Evolutionary conservation across 805 yeast genomes (phyloP).

Genomic region (Torulaspora quercuum): DNA sequence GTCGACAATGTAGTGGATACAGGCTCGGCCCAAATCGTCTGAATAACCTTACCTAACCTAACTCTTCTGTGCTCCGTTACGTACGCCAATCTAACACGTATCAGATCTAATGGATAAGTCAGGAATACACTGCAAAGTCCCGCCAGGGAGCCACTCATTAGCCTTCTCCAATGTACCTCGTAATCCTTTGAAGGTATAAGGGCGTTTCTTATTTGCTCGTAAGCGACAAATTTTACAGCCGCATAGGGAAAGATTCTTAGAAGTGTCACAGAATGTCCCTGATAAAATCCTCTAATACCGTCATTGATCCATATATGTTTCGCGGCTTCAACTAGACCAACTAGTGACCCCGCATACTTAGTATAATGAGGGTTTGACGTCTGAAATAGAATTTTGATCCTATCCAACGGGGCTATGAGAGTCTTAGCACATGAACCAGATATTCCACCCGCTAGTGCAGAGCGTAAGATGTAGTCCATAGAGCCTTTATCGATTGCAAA

Average conservation of each 20-base stretch:
- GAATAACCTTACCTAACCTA: slow-evolving; percentile 28
- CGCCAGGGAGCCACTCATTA: slow-evolving; percentile 84
- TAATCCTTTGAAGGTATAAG: slow-evolving; percentile 69
- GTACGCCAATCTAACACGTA: slow-evolving; percentile 89
- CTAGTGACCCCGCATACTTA: slow-evolving; percentile 72
- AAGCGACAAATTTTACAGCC: slow-evolving; percentile 92
- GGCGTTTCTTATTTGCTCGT: slow-evolving; percentile 81
- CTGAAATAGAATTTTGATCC: slow-evolving; percentile 92
- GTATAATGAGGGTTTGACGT: slow-evolving; percentile 88
- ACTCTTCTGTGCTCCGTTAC: slow-evolving; percentile 51
- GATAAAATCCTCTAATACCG: slow-evolving; percentile 79
- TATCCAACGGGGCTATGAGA: slow-evolving; percentile 88
- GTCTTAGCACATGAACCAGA: slow-evolving; percentile 98
- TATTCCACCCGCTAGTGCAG: slow-evolving; percentile 91
- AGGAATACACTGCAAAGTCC: slow-evolving; percentile 83
- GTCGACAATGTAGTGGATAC: slow-evolving; percentile 33
- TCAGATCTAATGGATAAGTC: slow-evolving; percentile 88
- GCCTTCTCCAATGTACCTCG: slow-evolving; percentile 78
- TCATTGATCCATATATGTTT: slow-evolving; percentile 60
- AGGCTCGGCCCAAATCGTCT: slow-evolving; percentile 33
- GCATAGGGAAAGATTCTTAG: slow-evolving; percentile 94
- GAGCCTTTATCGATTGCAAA: slow-evolving; percentile 57
- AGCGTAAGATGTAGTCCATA: slow-evolving; percentile 70
- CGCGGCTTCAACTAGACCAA: slow-evolving; percentile 74
- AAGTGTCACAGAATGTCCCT: slow-evolving; percentile 93